Conservation (phyloP, 2,329 filamentous ascomycete species). For the Colletotrichum paranaense region DNA sequence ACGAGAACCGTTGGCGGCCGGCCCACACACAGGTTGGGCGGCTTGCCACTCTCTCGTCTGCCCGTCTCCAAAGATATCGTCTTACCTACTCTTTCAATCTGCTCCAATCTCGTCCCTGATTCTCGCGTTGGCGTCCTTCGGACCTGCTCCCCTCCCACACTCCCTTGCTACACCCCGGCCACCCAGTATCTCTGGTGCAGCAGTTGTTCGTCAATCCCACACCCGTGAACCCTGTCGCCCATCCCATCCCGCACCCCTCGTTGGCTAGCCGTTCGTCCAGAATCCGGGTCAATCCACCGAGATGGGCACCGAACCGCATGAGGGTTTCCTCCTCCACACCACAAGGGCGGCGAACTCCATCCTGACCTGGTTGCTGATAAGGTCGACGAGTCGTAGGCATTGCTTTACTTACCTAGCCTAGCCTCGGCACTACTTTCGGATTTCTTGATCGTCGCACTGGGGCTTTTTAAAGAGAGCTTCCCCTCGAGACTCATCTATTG, state of each 20-base stretch:
- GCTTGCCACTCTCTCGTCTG: constrained; percentile 4
- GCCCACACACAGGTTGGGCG: background rate
- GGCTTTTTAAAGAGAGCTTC: constrained; percentile 33
- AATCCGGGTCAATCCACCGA: constrained; percentile 33
- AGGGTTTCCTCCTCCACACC: constrained; percentile 32
- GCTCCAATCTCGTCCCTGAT: constrained; percentile 6
- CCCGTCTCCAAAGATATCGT: constrained; percentile 7
- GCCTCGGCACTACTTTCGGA: constrained; percentile 37
- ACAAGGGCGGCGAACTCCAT: constrained; percentile 25
- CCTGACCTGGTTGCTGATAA: constrained; percentile 35
- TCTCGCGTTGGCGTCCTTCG: background rate
- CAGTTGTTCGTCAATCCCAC: constrained; percentile 18
- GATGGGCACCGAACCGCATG: constrained; percentile 28
- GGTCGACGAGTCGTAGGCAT: constrained; percentile 28
- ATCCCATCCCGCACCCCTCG: constrained; percentile 21
- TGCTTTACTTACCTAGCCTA: constrained; percentile 8
- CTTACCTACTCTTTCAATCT: background rate
- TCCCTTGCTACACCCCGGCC: constrained; percentile 9
- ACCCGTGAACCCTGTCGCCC: constrained; percentile 23
- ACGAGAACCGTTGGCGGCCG: background rate
- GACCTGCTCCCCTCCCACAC: background rate
- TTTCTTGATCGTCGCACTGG: constrained; percentile 29
- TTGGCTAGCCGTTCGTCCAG: constrained; percentile 23
- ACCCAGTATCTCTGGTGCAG: constrained; percentile 21
- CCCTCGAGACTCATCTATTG: constrained; percentile 11